phyloP scores from a whole-genome alignment of 768 basidiomycete species.

The Phaeotremella fagi region DNA sequence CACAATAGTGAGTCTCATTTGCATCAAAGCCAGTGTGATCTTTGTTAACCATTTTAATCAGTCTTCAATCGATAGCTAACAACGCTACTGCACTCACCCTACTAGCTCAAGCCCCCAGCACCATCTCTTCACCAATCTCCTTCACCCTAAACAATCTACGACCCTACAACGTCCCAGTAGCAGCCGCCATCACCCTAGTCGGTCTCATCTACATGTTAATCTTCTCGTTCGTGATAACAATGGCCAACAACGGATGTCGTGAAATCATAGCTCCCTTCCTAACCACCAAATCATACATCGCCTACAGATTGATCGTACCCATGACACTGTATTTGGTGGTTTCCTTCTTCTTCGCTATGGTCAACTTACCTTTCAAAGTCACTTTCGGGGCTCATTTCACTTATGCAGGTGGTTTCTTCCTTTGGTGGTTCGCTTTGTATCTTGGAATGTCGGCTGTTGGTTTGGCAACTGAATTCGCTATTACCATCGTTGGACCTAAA shows the following conservation, averaged over 20 bases:
- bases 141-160: slow-evolving; percentile 51
- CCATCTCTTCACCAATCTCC: slow-evolving; percentile 47
- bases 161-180: slow-evolving; percentile 50
- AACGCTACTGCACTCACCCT: slow-evolving; percentile 51
- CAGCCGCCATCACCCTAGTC: slow-evolving; percentile 53
- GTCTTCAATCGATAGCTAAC: slow-evolving; percentile 27
- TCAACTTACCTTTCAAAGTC: slow-evolving; percentile 52
- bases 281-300: slow-evolving; percentile 46
- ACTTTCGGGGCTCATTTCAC: slow-evolving; percentile 51
- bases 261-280: slow-evolving; percentile 50
- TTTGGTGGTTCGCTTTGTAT: slow-evolving; percentile 48
- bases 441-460: slow-evolving; percentile 47
- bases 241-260: slow-evolving; percentile 38
- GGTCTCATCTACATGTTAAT: slow-evolving; percentile 48
- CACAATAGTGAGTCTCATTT: slow-evolving; percentile 34
- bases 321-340: slow-evolving; percentile 49
- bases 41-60: slow-evolving; percentile 2
- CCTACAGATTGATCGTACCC: slow-evolving; percentile 48
- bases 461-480: slow-evolving; percentile 46
- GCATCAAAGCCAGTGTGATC: slow-evolving; percentile 3
- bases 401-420: slow-evolving; percentile 49
- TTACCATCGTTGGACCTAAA: slow-evolving; percentile 48
- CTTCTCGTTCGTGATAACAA: slow-evolving; percentile 45
- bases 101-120: slow-evolving; percentile 50
- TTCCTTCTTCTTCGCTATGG: slow-evolving; percentile 51